Evolutionary conservation across 148 eudicot species (phyloP), one percentile per base, ranked within the genome.

Genomic region (Silene uniflora): DNA sequence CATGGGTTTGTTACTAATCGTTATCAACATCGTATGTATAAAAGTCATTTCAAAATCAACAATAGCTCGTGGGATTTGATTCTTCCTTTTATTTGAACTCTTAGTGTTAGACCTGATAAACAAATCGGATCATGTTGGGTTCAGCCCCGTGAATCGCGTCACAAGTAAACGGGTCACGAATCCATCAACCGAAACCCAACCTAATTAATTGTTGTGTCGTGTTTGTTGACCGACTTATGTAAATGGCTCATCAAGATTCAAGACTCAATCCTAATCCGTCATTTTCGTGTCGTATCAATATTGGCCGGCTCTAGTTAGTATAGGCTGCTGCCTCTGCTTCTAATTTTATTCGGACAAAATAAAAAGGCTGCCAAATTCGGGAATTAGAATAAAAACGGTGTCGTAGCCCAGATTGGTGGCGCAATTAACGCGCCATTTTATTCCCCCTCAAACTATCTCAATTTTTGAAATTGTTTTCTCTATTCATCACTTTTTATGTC

Each of bases 351-450:
- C 62, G 62, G 62, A 27, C 58, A 29, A 27, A 32, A 23, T 58
- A 42, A 25, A 25, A 70, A 47, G 74, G 61, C 80, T 77, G 74
- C 47, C 6, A 63, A 64, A 72, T 55, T 66, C 76, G 8, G 16
- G 67, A 79, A 67, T 79, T 74, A 29, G 82, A 79, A 79, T 68
- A 49, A 21, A 32, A 56, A 46, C 64, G 27, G 10, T 10, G 55
- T 19, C 22, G 3, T 52, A 22, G 71, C 47, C 73, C 75, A 70
- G 19, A 71, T 68, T 62, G 81, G 81, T 82, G 85, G 84, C 85
- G 79, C 59, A 73, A 82, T 78, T 64, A 64, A 83, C 88, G 85
- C 85, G 75, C 62, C 62, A 59, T 55, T 35, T 19, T 54, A 59
- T 74, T 59, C 21, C 25, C 8, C 58, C n/a, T 8, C 71, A 64